phyloP scores from a whole-genome alignment of 108 stramenopile genomes.

The Epithemia pelagica region DNA sequence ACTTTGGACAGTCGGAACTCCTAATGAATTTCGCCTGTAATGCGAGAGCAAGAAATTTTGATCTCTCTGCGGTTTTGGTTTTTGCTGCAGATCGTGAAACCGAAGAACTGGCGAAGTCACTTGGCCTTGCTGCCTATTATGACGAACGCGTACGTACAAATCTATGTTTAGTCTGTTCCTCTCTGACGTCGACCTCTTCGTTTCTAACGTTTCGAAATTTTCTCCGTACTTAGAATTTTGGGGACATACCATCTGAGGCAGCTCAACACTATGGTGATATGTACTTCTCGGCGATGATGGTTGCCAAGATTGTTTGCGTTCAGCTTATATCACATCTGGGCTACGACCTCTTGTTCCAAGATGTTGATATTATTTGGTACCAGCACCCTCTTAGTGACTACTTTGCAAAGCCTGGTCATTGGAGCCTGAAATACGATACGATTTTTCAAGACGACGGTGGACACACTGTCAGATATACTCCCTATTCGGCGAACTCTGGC shows the following conservation, averaged over 20 bases:
- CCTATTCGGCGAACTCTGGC: slow-evolving; percentile 49
- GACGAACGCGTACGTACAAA: slow-evolving; percentile 54
- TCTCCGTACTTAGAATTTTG: slow-evolving; percentile 34
- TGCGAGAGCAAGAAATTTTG: slow-evolving; percentile 45
- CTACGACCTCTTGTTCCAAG: slow-evolving; percentile 79
- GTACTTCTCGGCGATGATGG: slow-evolving; percentile 67
- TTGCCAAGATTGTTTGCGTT: slow-evolving; percentile 64
- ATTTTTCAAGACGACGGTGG: slow-evolving; percentile 88
- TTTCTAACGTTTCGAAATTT: not conserved
- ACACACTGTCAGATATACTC: slow-evolving; percentile 43
- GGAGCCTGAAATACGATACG: slow-evolving; percentile 29
- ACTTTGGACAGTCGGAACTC: slow-evolving; percentile 72
- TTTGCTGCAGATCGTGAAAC: slow-evolving; percentile 77
- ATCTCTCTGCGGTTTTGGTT: slow-evolving; percentile 51
- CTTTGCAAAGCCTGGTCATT: slow-evolving; percentile 32
- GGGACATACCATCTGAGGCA: slow-evolving; percentile 32
- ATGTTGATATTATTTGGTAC: slow-evolving; percentile 73
- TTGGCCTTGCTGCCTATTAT: slow-evolving; percentile 67
- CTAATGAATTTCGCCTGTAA: slow-evolving; percentile 70
- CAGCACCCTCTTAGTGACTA: slow-evolving; percentile 46
- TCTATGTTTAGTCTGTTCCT: slow-evolving; percentile 9
- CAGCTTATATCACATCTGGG: slow-evolving; percentile 62
- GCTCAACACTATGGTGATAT: slow-evolving; percentile 54
- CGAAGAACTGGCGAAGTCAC: slow-evolving; percentile 52
- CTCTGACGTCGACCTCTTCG: not conserved